Evolutionary conservation across 1,139 yeast species (phyloP).

Genomic region (Debaryomyces robertsiae): DNA sequence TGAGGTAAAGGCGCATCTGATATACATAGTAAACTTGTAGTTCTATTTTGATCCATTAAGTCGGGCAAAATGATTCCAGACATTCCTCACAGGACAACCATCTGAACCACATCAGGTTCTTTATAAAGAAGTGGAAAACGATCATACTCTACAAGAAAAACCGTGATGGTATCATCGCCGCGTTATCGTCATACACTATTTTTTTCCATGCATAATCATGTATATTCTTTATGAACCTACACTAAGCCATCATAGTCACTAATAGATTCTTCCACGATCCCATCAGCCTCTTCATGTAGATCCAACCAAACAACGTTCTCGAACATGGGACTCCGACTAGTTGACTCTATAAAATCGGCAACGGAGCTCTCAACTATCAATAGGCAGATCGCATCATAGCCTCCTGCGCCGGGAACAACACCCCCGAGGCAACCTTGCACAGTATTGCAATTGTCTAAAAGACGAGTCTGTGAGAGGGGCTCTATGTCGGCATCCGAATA

Average conservation of each 20-base stretch:
- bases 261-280: slow-evolving; percentile 44
- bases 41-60: slow-evolving; percentile 1
- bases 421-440: slow-evolving; percentile 85
- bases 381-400: slow-evolving; percentile 87
- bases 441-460: slow-evolving; percentile 61
- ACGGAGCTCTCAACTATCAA: slow-evolving; percentile 57
- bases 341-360: slow-evolving; percentile 34
- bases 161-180: slow-evolving; percentile 1
- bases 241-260: slow-evolving; percentile 32
- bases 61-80: background rate
- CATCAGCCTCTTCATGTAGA: slow-evolving; percentile 59
- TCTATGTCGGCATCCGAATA: slow-evolving; percentile 85
- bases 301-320: slow-evolving; percentile 63
- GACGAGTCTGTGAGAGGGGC: slow-evolving; percentile 71
- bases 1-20: slow-evolving; percentile 1
- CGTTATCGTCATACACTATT: background rate
- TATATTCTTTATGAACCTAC: slow-evolving; percentile 1
- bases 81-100: background rate
- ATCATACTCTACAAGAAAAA: background rate
- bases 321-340: slow-evolving; percentile 33
- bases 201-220: background rate
- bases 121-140: too few relatives aligned
- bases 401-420: slow-evolving; percentile 98
- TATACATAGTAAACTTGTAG: background rate
- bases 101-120: too few relatives aligned